These are phyloP conservation scores for Coniochaeta prunicola DNA, from an alignment of 2,329 filamentous ascomycete species.

Conservation along the genomic window DNA sequence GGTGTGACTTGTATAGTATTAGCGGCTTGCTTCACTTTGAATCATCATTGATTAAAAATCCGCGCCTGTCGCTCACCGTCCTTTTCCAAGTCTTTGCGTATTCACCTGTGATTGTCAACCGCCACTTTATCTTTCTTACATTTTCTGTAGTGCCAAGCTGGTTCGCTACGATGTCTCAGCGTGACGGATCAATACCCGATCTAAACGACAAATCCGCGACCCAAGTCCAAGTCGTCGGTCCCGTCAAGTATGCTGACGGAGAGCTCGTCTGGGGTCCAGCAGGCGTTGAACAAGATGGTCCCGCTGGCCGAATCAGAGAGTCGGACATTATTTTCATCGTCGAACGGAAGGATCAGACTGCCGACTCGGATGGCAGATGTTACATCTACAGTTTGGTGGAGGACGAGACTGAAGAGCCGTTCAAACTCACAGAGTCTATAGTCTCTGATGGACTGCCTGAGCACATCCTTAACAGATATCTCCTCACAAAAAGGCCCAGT, in stretches of 20 bases:
- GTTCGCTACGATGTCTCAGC: neutral
- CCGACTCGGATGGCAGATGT: neutral
- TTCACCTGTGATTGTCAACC: neutral
- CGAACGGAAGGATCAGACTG: neutral
- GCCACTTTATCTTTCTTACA: neutral
- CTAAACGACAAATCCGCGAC: neutral
- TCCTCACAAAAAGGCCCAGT: slow-evolving; percentile 21
- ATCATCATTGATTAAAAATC: neutral
- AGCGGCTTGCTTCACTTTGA: neutral
- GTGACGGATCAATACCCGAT: neutral
- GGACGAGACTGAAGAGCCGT: slow-evolving; percentile 5
- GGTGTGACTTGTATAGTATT: neutral
- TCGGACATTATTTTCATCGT: slow-evolving; percentile 18
- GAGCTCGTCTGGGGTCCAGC: slow-evolving; percentile 5
- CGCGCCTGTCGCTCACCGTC: neutral
- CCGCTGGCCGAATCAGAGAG: slow-evolving; percentile 6
- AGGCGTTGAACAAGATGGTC: neutral
- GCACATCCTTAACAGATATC: slow-evolving; percentile 25
- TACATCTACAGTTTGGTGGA: neutral
- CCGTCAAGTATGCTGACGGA: slow-evolving; percentile 6
- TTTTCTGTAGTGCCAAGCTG: neutral
- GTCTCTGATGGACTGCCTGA: slow-evolving; percentile 25
- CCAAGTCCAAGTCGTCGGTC: neutral
- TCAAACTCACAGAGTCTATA: slow-evolving; percentile 11
- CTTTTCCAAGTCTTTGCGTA: neutral